Evolutionary conservation across 192 early-diverging fungal species (phyloP), one percentile per base, ranked within the genome.

Genomic region (Cetraspora pellucida): DNA sequence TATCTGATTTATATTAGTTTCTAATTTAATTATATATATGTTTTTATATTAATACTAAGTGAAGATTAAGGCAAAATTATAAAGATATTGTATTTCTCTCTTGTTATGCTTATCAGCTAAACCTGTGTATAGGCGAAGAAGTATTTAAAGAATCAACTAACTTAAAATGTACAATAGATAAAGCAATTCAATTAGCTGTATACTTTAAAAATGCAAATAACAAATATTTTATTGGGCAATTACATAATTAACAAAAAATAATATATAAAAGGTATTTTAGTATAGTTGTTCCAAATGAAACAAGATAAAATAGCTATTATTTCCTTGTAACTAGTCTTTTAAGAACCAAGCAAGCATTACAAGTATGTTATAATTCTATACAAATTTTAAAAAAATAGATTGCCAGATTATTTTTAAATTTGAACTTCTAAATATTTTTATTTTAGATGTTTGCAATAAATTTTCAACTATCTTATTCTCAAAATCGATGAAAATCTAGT

Each of bases 191-290:
- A 31, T 2, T 17, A 61, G 16, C 10, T 30, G 2, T 61, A 61
- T 28, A 61, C 2, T 61, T 23, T 61, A 61, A 25, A 23, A 61
- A 61, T 30, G 10, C 59, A 61, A 61, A 61, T 61, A 61, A 61
- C 2, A 31, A 61, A 61, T 61, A 23, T 30, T 61, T 61, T 61
- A 61, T 61, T 25, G 0, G 0, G n/a, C 11, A 61, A 61, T 30
- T 61, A 61, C 0, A n/a, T n/a, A 25, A 61, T 61, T 2, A 61
- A 61, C 59, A 61, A 61, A 23, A 61, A 17, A 25, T 23, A 61
- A 61, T 1, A 6, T 61, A 61, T 61, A 61, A 61, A n/a, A 61
- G 2, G 2, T 60, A 61, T 37, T 61, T 28, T 61, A 61, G 10
- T 1, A 31, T 61, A 1, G 59, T 21, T 28, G 59, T 25, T 23